These are phyloP conservation scores for Trypanosoma lewisi DNA, from an alignment of 208 protist genomes.

Conservation along the genomic window DNA sequence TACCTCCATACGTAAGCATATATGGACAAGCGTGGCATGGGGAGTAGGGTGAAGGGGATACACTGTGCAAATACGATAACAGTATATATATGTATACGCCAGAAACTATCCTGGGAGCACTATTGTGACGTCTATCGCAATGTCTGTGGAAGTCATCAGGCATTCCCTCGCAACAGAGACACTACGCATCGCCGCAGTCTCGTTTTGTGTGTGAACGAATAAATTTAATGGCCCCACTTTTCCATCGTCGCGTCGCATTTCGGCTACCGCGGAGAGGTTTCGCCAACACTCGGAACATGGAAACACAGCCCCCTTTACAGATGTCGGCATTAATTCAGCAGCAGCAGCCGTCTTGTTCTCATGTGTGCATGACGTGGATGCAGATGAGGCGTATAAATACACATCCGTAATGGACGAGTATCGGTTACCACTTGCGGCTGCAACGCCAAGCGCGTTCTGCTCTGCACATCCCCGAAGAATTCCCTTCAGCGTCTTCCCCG, in stretches of 20 bases:
- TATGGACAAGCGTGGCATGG: neutral
- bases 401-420: conserved; percentile 52
- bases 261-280: conserved; percentile 50
- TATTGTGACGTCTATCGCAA: conserved; percentile 28
- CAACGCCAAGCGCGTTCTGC: conserved; percentile 82
- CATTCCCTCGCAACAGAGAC: conserved; percentile 11
- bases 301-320: conserved; percentile 30
- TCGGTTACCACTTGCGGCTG: conserved; percentile 60
- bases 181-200: conserved; percentile 10
- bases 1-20: neutral
- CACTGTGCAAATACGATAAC: neutral
- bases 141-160: neutral
- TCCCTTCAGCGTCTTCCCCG: conserved; percentile 40
- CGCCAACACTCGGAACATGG: conserved; percentile 82
- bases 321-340: too few relatives aligned
- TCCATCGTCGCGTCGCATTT: conserved; percentile 28
- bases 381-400: conserved; percentile 41
- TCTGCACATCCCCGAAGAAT: conserved; percentile 87
- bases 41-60: neutral
- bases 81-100: neutral
- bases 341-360: too few relatives aligned
- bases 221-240: conserved; percentile 40
- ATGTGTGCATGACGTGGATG: neutral
- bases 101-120: conserved; percentile 14
- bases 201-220: conserved; percentile 26